Percentiles rank a stretch among this genome's conserved stretches.
These are phyloP conservation scores for Psilocybe cubensis DNA, from an alignment of 768 basidiomycete species.

Conservation along the genomic window DNA sequence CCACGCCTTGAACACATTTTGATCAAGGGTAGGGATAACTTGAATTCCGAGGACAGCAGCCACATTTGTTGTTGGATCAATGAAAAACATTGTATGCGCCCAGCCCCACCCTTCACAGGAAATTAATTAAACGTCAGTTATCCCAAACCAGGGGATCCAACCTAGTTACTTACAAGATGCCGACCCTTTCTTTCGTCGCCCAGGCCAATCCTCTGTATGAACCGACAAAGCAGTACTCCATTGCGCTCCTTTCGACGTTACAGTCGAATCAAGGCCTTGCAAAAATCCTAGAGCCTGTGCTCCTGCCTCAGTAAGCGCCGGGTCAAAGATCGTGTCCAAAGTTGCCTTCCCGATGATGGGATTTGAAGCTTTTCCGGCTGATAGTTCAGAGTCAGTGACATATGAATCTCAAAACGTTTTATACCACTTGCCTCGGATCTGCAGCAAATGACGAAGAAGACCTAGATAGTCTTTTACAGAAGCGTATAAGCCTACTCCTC, in stretches of 20 bases:
- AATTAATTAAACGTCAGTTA: neutral
- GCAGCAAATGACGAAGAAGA: conserved; percentile 31
- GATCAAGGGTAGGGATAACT: conserved; percentile 27
- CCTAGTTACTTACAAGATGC: conserved; percentile 35
- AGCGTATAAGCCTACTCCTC: conserved; percentile 28
- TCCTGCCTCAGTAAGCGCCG: conserved; percentile 13
- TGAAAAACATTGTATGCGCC: conserved; percentile 35
- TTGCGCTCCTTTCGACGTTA: conserved; percentile 4
- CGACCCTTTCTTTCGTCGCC: conserved; percentile 30
- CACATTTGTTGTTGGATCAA: conserved; percentile 38
- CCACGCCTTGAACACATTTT: conserved; percentile 22
- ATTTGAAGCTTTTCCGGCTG: conserved; percentile 16
- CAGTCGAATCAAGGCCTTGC: neutral
- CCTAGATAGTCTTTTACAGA: conserved; percentile 30
- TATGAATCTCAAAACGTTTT: neutral
- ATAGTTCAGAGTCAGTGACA: neutral
- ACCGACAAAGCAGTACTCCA: conserved; percentile 32
- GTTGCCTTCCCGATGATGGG: conserved; percentile 17
- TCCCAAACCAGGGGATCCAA: neutral
- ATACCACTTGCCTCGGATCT: conserved; percentile 26
- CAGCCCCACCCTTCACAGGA: conserved; percentile 33
- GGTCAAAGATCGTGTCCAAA: conserved; percentile 20
- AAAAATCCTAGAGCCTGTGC: neutral
- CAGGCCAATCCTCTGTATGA: conserved; percentile 26
- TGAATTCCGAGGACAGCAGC: conserved; percentile 38